Evolutionary conservation across 106 monocot genomes (phyloP).

Genomic region (Alisma plantagoaquatica): DNA sequence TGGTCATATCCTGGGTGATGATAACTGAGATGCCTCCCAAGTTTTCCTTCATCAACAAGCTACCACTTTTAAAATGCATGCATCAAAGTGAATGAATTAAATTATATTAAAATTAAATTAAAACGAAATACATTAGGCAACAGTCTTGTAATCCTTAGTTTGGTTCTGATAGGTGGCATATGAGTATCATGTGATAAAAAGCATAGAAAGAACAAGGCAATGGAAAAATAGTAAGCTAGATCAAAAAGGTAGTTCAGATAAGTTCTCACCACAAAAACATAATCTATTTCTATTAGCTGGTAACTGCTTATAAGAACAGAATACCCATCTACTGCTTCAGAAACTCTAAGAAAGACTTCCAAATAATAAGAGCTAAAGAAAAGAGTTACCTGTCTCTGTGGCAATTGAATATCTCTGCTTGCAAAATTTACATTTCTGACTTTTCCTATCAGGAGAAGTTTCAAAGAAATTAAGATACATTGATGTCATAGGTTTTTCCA

Average conservation of each 20-base stretch:
- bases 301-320: too few species aligned
- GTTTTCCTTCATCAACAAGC: slow-evolving; percentile 61
- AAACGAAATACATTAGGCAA: too few species aligned
- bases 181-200: too few species aligned
- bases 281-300: too few species aligned
- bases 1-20: slow-evolving; percentile 81
- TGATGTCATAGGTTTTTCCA: slow-evolving; percentile 85
- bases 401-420: slow-evolving; percentile 86
- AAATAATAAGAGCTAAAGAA: neutral
- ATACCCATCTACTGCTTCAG: too few species aligned
- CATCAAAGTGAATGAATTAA: too few species aligned
- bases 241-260: neutral
- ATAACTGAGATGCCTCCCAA: slow-evolving; percentile 81
- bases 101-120: too few species aligned
- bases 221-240: too few species aligned
- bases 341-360: neutral
- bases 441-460: slow-evolving; percentile 77
- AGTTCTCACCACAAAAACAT: neutral
- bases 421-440: slow-evolving; percentile 82
- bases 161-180: too few species aligned
- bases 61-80: too few species aligned
- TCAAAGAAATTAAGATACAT: slow-evolving; percentile 85
- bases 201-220: too few species aligned
- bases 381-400: slow-evolving; percentile 65
- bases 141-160: too few species aligned